Conservation (phyloP, 495 filamentous ascomycete species). For the Rusavskia elegans region DNA sequence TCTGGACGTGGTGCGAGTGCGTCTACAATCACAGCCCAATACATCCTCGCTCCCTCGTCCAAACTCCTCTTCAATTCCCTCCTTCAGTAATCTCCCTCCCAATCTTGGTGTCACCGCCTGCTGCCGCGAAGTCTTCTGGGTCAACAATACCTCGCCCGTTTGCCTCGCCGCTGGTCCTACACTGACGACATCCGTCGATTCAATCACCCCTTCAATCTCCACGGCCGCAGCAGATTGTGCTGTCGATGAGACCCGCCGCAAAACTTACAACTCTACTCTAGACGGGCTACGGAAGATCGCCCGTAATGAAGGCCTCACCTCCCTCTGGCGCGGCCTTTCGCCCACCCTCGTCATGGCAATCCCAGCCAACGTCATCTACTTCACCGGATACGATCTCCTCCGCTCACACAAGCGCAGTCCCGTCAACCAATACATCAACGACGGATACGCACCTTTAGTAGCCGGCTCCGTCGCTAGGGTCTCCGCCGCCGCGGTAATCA, state of each 20-base stretch:
- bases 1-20: constrained; percentile 90
- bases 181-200: constrained; percentile 3
- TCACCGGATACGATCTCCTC: constrained; percentile 95
- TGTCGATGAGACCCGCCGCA: constrained; percentile 68
- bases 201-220: constrained; percentile 17
- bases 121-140: constrained; percentile 94
- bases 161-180: constrained; percentile 44
- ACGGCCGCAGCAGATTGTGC: constrained; percentile 48
- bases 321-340: constrained; percentile 84
- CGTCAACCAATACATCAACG: constrained; percentile 39
- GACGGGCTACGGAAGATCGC: constrained; percentile 92
- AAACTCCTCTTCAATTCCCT: constrained; percentile 31
- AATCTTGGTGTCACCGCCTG: constrained; percentile 89
- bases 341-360: constrained; percentile 90
- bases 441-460: constrained; percentile 58
- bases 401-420: constrained; percentile 55
- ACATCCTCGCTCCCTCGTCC: constrained; percentile 22
- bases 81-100: constrained; percentile 49
- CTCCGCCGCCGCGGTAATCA: constrained; percentile 66
- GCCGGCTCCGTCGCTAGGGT: constrained; percentile 67
- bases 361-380: constrained; percentile 94
- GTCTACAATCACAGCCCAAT: constrained; percentile 69
- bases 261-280: constrained; percentile 75
- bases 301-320: constrained; percentile 74
- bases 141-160: constrained; percentile 67